Evolutionary conservation across 2,329 filamentous ascomycete species (phyloP), one percentile per base, ranked within the genome.

Genomic region (Neonectria neomacrospora): DNA sequence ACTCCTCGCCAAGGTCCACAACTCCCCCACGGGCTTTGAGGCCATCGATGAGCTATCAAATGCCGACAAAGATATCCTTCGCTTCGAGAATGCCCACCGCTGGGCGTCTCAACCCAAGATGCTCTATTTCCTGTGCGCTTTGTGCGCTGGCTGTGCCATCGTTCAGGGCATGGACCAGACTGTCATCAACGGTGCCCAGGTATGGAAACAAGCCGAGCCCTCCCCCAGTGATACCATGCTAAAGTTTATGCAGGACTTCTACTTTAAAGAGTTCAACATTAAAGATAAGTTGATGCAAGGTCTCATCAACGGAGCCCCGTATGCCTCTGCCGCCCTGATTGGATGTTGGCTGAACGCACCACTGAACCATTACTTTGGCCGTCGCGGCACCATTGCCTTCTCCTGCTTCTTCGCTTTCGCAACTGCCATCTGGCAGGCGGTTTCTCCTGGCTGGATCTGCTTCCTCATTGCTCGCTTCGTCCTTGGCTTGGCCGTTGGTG

Each of bases 401-500:
- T 86, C 86, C 4, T 88, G 87, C 61, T 80, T 85, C 59, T 81
- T 76, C 63, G 85, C 85, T 78, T 74, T 77, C 82, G 14, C 73
- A 82, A 62, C 77, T 79, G 67, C 64, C 28, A 8, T 86, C 84
- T 69, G 85, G 85, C 64, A 77, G 52, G 78, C 86, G 20, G 70
- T 71, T 61, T 67, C 74, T 11, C 70, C 63, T 9, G 79, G 86
- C 23, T 90, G 86, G 86, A 39, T 83, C 78, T 62, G 86, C 81
- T 82, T 91, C 63, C 84, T 93, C 62, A 79, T 87, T 53, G 87
- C 86, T 48, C 85, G 90, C 22, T 88, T 92, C 67, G 80, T 88
- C 14, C 83, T 92, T 61, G 91, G 91, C 1, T 84, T 93, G 44
- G 90, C 87, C 2, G 89, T 91, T 66, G 90, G 89, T 7, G 83